Conservation (phyloP, 1,284 basidiomycete genomes). For the Phlebopus sp. region DNA sequence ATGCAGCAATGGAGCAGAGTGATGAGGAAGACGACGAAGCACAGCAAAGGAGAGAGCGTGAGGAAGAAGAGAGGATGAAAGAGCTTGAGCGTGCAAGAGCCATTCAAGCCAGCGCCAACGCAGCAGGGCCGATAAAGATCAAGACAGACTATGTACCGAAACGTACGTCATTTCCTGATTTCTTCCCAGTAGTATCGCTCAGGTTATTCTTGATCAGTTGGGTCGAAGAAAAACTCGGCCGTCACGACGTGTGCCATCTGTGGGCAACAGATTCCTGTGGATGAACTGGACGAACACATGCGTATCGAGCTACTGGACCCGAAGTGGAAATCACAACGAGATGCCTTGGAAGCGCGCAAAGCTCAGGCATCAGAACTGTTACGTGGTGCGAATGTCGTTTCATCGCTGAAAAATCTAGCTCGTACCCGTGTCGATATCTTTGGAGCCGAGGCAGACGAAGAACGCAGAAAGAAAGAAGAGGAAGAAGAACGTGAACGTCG, state of each 20-base stretch:
- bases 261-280: slow-evolving; percentile 89
- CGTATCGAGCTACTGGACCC: slow-evolving; percentile 98
- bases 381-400: slow-evolving; percentile 87
- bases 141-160: slow-evolving; percentile 96
- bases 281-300: slow-evolving; percentile 97
- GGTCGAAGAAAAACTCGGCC: slow-evolving; percentile 66
- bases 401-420: slow-evolving; percentile 88
- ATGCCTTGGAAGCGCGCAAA: slow-evolving; percentile 81
- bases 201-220: slow-evolving; percentile 43
- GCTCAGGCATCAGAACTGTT: slow-evolving; percentile 87
- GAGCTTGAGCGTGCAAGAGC: slow-evolving; percentile 78
- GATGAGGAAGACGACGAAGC: slow-evolving; percentile 73
- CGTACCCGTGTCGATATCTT: slow-evolving; percentile 93
- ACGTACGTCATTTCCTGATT: slow-evolving; percentile 48
- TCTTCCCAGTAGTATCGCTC: slow-evolving; percentile 3
- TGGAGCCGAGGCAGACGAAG: slow-evolving; percentile 88
- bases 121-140: slow-evolving; percentile 90
- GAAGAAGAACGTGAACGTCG: slow-evolving; percentile 77
- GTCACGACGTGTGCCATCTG: slow-evolving; percentile 92
- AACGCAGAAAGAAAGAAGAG: slow-evolving; percentile 79
- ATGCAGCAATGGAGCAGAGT: slow-evolving; percentile 73
- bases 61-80: slow-evolving; percentile 71
- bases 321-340: slow-evolving; percentile 94
- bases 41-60: slow-evolving; percentile 62
- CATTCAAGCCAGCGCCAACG: slow-evolving; percentile 74